Conservation (phyloP, 768 basidiomycete species). For the Mycena haematopus region DNA sequence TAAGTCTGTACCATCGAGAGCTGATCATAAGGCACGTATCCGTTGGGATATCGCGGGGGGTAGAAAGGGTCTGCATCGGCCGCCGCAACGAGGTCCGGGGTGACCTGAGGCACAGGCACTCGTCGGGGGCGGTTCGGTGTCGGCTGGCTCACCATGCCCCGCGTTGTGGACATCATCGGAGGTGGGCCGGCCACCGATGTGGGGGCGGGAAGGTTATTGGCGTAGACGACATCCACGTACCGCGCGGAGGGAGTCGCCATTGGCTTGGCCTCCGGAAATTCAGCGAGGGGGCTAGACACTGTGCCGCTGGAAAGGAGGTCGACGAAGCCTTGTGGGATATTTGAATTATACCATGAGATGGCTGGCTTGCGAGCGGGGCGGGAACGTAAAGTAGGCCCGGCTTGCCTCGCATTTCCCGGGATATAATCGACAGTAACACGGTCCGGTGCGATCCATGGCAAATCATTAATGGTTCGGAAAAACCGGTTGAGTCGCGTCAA, state of each 20-base stretch:
- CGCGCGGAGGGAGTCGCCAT: not conserved
- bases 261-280: conserved; percentile 17
- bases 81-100: conserved; percentile 1
- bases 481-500: conserved; percentile 44
- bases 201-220: conserved; percentile 1
- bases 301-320: conserved; percentile 15
- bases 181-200: not conserved
- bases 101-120: conserved; percentile 19
- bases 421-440: conserved; percentile 53
- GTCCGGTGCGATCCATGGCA: conserved; percentile 52
- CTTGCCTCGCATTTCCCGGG: conserved; percentile 38
- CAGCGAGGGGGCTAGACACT: conserved; percentile 5
- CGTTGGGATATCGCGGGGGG: conserved; percentile 25
- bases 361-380: conserved; percentile 31
- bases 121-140: conserved; percentile 11
- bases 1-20: conserved; percentile 15
- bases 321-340: conserved; percentile 18
- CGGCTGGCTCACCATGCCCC: conserved; percentile 8
- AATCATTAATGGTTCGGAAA: conserved; percentile 39
- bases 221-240: not conserved
- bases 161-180: conserved; percentile 4
- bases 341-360: conserved; percentile 37
- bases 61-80: not conserved
- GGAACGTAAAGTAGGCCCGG: not conserved
- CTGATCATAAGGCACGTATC: conserved; percentile 30